phyloP scores from a whole-genome alignment of 2,329 filamentous ascomycete species.

The Cladobotryum mycophilum region DNA sequence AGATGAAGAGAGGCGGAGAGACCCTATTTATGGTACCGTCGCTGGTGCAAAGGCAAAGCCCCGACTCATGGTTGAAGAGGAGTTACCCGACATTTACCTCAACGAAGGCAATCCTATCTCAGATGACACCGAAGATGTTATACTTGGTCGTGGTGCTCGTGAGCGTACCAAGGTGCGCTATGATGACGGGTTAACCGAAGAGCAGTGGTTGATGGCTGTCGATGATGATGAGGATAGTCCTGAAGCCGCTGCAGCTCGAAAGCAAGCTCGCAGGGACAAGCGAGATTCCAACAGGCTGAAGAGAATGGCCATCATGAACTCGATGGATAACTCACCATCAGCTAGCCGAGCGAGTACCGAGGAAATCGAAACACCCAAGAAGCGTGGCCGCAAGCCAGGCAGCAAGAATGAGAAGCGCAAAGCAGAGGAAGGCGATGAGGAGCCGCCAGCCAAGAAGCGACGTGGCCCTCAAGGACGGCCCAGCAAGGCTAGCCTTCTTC shows the following conservation, averaged over 20 bases:
- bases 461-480: conserved; percentile 63
- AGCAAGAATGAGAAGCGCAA: conserved; percentile 80
- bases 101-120: conserved; percentile 74
- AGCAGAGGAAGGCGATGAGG: conserved; percentile 69
- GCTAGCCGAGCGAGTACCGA: conserved; percentile 80
- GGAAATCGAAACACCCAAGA: conserved; percentile 69
- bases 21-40: conserved; percentile 63
- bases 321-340: conserved; percentile 63
- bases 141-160: conserved; percentile 81
- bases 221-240: conserved; percentile 94
- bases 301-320: conserved; percentile 33
- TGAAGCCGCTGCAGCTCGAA: conserved; percentile 85
- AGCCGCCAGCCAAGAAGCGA: conserved; percentile 73
- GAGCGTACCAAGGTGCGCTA: conserved; percentile 93
- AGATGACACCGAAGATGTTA: conserved; percentile 71
- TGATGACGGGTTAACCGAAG: conserved; percentile 94
- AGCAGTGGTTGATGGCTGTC: conserved; percentile 97
- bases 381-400: conserved; percentile 75
- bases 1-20: conserved; percentile 65
- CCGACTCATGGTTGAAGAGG: conserved; percentile 78
- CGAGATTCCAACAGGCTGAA: conserved; percentile 71
- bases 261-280: conserved; percentile 76
- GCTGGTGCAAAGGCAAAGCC: conserved; percentile 58
- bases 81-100: conserved; percentile 91
- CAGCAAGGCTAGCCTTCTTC: conserved; percentile 46